phyloP scores from a whole-genome alignment of 2,329 filamentous ascomycete genomes.

The Coleophoma eucalyptorum region DNA sequence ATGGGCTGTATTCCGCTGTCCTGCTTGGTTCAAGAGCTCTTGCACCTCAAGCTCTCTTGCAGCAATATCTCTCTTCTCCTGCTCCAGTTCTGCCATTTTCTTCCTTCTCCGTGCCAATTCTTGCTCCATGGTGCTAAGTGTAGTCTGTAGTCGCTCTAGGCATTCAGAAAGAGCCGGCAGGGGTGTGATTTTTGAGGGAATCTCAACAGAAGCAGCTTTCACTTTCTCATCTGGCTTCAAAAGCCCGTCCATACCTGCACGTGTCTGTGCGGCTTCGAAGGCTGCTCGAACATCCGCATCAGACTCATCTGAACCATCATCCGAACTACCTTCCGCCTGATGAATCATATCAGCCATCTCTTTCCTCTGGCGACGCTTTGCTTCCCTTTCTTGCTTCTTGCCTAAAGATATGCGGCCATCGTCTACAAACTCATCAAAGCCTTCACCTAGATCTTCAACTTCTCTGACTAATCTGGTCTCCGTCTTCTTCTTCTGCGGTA shows the following conservation, averaged over 20 bases:
- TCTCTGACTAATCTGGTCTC: conserved; percentile 75
- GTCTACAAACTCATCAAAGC: conserved; percentile 88
- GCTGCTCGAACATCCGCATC: conserved; percentile 71
- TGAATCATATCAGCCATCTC: conserved; percentile 83
- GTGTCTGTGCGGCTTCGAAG: conserved; percentile 83
- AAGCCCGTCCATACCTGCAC: conserved; percentile 77
- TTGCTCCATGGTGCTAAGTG: conserved; percentile 59
- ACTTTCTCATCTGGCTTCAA: conserved; percentile 40
- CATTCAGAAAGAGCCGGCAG: conserved; percentile 70
- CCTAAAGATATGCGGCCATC: conserved; percentile 79
- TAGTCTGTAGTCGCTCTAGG: conserved; percentile 57
- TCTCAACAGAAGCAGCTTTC: conserved; percentile 22
- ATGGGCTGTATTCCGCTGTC: conserved; percentile 62
- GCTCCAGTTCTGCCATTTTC: conserved; percentile 61
- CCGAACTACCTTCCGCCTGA: conserved; percentile 66
- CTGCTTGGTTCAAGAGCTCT: conserved; percentile 73
- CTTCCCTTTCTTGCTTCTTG: conserved; percentile 73
- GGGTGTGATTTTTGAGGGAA: conserved; percentile 64
- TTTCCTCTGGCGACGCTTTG: conserved; percentile 59
- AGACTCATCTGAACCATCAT: conserved; percentile 64
- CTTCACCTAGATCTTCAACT: conserved; percentile 90
- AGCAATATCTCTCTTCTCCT: conserved; percentile 65
- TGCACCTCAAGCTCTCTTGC: conserved; percentile 77
- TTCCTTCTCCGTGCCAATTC: conserved; percentile 56
- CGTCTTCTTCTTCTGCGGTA: conserved; percentile 56